Evolutionary conservation across 129 eudicot species (phyloP).

Genomic region (Pittosporum tobira): DNA sequence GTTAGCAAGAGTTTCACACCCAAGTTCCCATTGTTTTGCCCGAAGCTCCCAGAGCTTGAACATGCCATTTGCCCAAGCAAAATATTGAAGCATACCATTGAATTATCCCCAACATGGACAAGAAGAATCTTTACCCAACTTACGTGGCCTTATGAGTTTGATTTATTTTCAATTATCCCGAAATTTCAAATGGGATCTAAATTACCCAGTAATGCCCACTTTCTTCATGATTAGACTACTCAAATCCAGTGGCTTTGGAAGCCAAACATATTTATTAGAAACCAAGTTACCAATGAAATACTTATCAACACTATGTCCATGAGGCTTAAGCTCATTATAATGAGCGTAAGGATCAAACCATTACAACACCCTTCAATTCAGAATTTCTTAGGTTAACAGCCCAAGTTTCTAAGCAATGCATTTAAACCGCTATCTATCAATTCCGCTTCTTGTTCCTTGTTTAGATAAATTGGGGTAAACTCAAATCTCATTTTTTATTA

Average conservation of each 20-base stretch:
- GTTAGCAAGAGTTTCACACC: too few relatives aligned
- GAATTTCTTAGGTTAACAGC: too few relatives aligned
- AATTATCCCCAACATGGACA: too few relatives aligned
- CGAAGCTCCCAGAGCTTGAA: too few relatives aligned
- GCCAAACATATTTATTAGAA: not conserved
- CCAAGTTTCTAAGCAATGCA: not conserved
- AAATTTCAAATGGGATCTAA: not conserved
- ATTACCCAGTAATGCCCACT: not conserved
- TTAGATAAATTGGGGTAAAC: not conserved
- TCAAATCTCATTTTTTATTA: not conserved
- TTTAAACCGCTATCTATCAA: not conserved
- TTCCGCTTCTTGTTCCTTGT: not conserved
- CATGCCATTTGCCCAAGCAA: too few relatives aligned
- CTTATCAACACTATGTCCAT: not conserved
- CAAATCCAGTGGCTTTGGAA: not conserved
- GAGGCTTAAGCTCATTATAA: not conserved
- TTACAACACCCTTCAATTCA: not conserved
- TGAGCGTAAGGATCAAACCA: not conserved
- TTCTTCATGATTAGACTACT: not conserved
- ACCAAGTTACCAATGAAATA: too few relatives aligned
- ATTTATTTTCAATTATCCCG: not conserved
- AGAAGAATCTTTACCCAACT: too few relatives aligned
- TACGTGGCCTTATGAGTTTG: too few relatives aligned
- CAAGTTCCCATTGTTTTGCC: too few relatives aligned
- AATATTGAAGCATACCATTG: too few relatives aligned